phyloP scores from a whole-genome alignment of 352 stramenopile genomes.

The Phytophthora europaea region DNA sequence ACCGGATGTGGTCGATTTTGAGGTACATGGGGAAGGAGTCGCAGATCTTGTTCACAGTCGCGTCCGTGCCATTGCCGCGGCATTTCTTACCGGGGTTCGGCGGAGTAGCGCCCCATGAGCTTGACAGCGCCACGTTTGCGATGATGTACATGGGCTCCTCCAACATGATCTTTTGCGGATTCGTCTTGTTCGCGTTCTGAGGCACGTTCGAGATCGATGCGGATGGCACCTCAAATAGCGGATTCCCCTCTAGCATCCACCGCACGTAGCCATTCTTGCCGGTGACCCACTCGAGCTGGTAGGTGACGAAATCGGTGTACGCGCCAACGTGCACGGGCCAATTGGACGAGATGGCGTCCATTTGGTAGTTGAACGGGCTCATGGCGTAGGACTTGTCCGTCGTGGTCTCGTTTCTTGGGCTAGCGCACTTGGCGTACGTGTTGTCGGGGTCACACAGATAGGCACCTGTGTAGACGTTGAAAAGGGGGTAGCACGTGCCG shows the following conservation, averaged over 20 bases:
- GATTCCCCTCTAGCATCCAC: conserved; percentile 74
- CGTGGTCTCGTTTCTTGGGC: conserved; percentile 50
- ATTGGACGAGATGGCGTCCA: conserved; percentile 65
- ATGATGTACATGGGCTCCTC: conserved; percentile 94
- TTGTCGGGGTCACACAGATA: conserved; percentile 38
- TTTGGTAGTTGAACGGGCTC: conserved; percentile 39
- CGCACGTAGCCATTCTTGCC: conserved; percentile 50
- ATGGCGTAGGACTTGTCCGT: conserved; percentile 62
- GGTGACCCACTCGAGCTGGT: conserved; percentile 43
- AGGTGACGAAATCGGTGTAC: conserved; percentile 64
- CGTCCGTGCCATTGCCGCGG: conserved; percentile 39
- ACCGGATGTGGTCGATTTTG: conserved; percentile 61
- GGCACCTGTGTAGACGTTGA: conserved; percentile 25
- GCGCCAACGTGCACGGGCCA: conserved; percentile 71
- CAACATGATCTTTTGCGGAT: conserved; percentile 82
- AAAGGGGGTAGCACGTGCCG: conserved; percentile 29
- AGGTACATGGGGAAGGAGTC: conserved; percentile 63
- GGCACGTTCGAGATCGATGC: conserved; percentile 46
- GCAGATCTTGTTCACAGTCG: conserved; percentile 58
- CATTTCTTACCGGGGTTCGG: conserved; percentile 31
- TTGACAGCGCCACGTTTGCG: conserved; percentile 94
- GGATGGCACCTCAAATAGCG: conserved; percentile 86
- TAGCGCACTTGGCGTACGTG: conserved; percentile 39
- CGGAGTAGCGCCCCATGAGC: conserved; percentile 57
- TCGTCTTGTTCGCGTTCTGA: conserved; percentile 50